Evolutionary conservation across 345 rosid genomes (phyloP).

Genomic region (Camelina sativa): DNA sequence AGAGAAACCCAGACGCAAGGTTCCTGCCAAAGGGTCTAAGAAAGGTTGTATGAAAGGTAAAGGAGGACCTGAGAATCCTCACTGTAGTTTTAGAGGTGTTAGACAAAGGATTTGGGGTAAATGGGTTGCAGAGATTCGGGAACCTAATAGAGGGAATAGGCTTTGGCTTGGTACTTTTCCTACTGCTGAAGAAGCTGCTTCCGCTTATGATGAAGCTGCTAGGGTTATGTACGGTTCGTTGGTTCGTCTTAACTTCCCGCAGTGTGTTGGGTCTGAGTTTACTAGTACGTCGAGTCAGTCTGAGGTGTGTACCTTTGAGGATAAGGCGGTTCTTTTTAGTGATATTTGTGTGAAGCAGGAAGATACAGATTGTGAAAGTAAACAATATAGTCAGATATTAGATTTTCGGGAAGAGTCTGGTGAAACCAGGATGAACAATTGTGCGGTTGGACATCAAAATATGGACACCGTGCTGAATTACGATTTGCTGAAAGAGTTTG

Average conservation of each 20-base stretch:
- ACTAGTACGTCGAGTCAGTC: conserved; percentile 50
- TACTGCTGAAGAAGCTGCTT: conserved; percentile 73
- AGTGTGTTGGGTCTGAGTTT: conserved; percentile 33
- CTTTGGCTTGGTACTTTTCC: conserved; percentile 93
- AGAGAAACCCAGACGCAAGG: conserved; percentile 47
- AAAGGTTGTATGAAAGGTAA: conserved; percentile 97
- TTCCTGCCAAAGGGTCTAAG: conserved; percentile 75
- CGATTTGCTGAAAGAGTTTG: conserved; percentile 36
- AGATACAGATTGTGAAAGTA: conserved; percentile 43
- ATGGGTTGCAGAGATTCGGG: conserved; percentile 93
- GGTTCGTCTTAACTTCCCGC: conserved; percentile 69
- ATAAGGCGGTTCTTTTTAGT: conserved; percentile 18
- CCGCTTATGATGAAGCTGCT: conserved; percentile 86
- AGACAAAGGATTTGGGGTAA: conserved; percentile 97
- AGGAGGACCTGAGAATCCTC: conserved; percentile 79
- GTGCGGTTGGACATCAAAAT: neutral
- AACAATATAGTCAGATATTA: neutral
- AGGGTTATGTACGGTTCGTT: conserved; percentile 63
- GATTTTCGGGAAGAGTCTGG: conserved; percentile 23
- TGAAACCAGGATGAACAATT: neutral
- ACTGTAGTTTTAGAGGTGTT: conserved; percentile 71
- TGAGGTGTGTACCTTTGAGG: conserved; percentile 56
- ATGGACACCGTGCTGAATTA: neutral
- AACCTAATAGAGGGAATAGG: conserved; percentile 67
- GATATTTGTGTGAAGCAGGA: conserved; percentile 32